phyloP scores from a whole-genome alignment of 2,329 filamentous ascomycete genomes.

The Talaromyces sp. region DNA sequence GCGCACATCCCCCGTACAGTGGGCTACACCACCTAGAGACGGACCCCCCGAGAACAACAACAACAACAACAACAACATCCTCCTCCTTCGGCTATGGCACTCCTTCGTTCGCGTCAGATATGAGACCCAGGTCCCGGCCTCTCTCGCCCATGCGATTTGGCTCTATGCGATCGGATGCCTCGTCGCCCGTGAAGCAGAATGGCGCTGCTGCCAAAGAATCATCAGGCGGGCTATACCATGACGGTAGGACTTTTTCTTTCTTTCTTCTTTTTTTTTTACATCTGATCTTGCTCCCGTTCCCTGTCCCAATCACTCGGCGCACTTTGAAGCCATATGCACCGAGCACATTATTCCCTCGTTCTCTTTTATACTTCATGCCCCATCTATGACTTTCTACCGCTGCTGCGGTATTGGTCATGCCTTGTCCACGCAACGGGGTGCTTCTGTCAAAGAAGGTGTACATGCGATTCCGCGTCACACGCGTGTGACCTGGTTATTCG shows the following conservation, averaged over 20 bases:
- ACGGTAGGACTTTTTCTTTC: constrained; percentile 21
- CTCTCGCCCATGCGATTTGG: constrained; percentile 17
- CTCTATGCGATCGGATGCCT: constrained; percentile 18
- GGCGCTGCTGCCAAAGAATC: constrained; percentile 16
- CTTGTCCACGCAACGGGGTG: neutral
- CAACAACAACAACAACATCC: neutral
- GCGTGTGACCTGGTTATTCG: neutral
- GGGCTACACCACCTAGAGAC: constrained; percentile 17
- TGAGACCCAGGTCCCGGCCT: constrained; percentile 8
- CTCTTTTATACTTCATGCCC: neutral
- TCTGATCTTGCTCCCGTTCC: neutral
- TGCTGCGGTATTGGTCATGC: neutral
- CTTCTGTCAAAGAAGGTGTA: neutral
- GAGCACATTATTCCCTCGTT: neutral
- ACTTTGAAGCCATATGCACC: neutral
- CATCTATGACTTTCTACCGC: neutral
- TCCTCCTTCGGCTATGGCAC: constrained; percentile 4
- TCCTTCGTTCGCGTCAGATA: constrained; percentile 11
- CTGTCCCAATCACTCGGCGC: neutral
- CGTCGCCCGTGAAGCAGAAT: constrained; percentile 17
- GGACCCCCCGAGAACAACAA: constrained; percentile 2
- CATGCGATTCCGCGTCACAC: neutral
- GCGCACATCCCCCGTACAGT: constrained; percentile 19
- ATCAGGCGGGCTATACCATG: constrained; percentile 18
- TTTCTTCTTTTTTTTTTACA: neutral